Evolutionary conservation across 345 rosid genomes (phyloP).

Genomic region (Orychophragmus violaceus): DNA sequence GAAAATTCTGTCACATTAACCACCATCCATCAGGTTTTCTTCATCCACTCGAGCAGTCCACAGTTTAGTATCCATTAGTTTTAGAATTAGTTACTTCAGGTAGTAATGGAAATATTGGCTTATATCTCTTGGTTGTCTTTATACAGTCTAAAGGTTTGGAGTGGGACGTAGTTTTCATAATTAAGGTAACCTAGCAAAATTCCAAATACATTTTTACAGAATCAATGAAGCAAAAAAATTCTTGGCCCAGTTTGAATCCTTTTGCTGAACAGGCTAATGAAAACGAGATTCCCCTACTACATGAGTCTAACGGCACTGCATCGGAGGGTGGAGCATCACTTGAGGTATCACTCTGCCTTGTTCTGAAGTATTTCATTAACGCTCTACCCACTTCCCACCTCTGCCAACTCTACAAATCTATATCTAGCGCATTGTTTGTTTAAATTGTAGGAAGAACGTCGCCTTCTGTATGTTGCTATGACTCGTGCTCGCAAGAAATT

Average conservation of each 20-base stretch:
- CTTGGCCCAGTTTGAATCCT: background rate
- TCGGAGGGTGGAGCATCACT: constrained; percentile 50
- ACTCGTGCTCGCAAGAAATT: constrained; percentile 87
- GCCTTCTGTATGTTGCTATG: constrained; percentile 89
- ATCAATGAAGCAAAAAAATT: background rate
- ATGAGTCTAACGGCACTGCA: constrained; percentile 53
- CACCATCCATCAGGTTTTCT: constrained; percentile 88
- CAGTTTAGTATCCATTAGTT: background rate
- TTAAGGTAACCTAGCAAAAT: constrained; percentile 54
- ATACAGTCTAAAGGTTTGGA: constrained; percentile 96
- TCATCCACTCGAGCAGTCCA: background rate
- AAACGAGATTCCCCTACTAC: constrained; percentile 79
- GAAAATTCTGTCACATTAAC: constrained; percentile 81
- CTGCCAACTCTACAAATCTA: background rate
- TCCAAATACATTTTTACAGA: background rate
- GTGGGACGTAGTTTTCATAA: constrained; percentile 90
- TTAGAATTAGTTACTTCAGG: constrained; percentile 10
- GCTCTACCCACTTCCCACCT: constrained; percentile 1
- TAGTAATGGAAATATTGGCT: constrained; percentile 5
- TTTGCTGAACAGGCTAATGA: constrained; percentile 69
- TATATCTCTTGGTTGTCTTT: constrained; percentile 13
- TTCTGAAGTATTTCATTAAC: background rate
- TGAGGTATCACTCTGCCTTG: constrained; percentile 47
- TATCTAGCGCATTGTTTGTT: constrained; percentile 4
- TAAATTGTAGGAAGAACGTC: constrained; percentile 74